Conservation (phyloP, 768 basidiomycete species). For the Leccinum obscurum region DNA sequence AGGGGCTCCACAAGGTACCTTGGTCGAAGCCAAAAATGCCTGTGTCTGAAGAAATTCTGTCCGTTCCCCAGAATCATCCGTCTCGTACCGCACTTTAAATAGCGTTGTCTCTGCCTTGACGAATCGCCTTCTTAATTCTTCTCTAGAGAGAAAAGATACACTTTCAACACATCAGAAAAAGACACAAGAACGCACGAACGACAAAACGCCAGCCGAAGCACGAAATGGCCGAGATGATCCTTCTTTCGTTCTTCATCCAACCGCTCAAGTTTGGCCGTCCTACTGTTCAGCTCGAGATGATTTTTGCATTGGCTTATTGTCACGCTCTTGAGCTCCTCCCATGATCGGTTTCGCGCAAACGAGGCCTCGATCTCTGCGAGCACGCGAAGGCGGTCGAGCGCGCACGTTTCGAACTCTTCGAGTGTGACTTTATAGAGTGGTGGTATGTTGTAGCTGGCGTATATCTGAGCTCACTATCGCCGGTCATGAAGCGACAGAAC, state of each 20-base stretch:
- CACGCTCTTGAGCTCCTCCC: constrained; percentile 70
- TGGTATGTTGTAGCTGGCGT: constrained; percentile 78
- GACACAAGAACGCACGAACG: constrained; percentile 69
- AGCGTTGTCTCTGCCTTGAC: constrained; percentile 85
- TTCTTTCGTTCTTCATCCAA: constrained; percentile 66
- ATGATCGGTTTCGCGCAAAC: constrained; percentile 77
- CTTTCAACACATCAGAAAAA: background rate
- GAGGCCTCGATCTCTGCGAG: constrained; percentile 92
- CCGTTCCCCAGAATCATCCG: constrained; percentile 56
- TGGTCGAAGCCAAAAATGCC: constrained; percentile 60
- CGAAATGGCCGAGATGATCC: constrained; percentile 93
- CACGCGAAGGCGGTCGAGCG: constrained; percentile 83
- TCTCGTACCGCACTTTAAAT: constrained; percentile 81
- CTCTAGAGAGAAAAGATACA: constrained; percentile 45
- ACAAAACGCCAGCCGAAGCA: constrained; percentile 92
- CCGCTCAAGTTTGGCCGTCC: constrained; percentile 48
- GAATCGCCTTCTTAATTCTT: constrained; percentile 86
- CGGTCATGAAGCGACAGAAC: constrained; percentile 21
- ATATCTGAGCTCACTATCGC: constrained; percentile 6
- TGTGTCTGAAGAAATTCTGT: constrained; percentile 62
- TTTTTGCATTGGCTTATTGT: constrained; percentile 66
- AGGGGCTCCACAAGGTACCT: constrained; percentile 40
- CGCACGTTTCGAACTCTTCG: constrained; percentile 93
- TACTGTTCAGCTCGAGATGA: constrained; percentile 70
- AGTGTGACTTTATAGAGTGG: constrained; percentile 88